Evolutionary conservation across 257 asterid species (phyloP), one percentile per base, ranked within the genome.

Genomic region (Ophiorrhiza pumila): DNA sequence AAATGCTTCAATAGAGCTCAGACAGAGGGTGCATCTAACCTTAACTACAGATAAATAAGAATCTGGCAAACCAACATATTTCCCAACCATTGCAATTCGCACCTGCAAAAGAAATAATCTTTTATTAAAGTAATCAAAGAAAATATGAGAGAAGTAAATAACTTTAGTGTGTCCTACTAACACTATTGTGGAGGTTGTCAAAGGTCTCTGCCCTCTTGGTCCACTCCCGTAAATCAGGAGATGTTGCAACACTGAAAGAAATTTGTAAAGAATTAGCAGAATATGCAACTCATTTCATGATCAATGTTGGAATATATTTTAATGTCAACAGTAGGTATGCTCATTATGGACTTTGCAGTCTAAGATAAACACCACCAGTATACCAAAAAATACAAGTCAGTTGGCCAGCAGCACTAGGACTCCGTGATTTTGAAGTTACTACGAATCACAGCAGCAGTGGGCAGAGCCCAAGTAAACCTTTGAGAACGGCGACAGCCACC

Each of bases 1-100:
- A 34, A 13, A 9, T 20, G 55, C 35, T 71, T 34, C 14, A 68
- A 31, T 50, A 53, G 32, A 60, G 72, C 59, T 77, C 69, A 68
- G 72, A 29, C 35, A 41, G 75, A 61, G 63, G 52, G 68, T n/a
- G 50, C 34, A 55, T 41, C 79, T 79, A 61, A 89, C 98, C 99
- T 95, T 92, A 80, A 92, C 96, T 20, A 95, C 98, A 61, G 99
- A 95, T 83, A 95, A 86, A 84, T 95, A 92, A 46, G 99, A 92
- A 84, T 92, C 98, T 70, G 96, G 22, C 80, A 92, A 76, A 34
- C 99, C 99, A 72, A 95, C 98, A 82, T 95, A 95, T 84, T 95
- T 92, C 71, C 99, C 99, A 77, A 95, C 98, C 97, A 95, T 87
- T 61, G 96, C 98, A 72, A 95, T 92, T 78, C 90, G 82, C 39